Conservation (phyloP, 2,329 filamentous ascomycete genomes). For the Cladophialophora exuberans region DNA sequence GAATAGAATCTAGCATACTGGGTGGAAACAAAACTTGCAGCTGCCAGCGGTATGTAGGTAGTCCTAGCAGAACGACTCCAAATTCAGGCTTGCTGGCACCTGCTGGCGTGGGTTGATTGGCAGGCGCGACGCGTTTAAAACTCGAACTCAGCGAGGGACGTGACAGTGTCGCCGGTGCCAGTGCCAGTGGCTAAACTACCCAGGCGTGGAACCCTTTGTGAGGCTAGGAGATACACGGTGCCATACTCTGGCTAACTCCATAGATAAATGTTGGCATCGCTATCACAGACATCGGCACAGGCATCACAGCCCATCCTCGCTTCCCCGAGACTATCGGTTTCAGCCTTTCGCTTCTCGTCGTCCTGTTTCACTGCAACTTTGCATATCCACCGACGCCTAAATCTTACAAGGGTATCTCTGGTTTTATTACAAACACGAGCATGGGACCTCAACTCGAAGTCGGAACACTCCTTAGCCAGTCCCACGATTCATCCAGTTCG, state of each 20-base stretch:
- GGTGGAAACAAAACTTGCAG: too few relatives aligned
- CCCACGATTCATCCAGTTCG: constrained; percentile 11
- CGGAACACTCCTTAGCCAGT: constrained; percentile 23
- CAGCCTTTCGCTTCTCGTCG: constrained; percentile 4
- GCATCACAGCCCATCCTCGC: background rate
- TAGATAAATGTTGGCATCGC: constrained; percentile 1
- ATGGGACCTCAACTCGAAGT: constrained; percentile 7
- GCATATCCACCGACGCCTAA: background rate
- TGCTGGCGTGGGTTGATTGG: constrained; percentile 14
- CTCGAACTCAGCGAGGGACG: background rate
- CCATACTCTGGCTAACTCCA: background rate
- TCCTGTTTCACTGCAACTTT: background rate
- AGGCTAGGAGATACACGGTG: background rate
- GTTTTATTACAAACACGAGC: background rate
- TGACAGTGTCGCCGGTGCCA: background rate
- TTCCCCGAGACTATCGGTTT: constrained; percentile 18
- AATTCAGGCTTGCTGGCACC: constrained; percentile 10
- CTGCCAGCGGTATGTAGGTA: too few relatives aligned
- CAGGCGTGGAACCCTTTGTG: too few relatives aligned
- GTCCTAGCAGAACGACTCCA: too few relatives aligned
- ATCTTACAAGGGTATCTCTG: constrained; percentile 13
- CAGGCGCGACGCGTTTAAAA: constrained; percentile 4
- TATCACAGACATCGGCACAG: constrained; percentile 9
- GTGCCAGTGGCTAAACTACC: background rate
- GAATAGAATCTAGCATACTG: background rate